Evolutionary conservation across 139 green algal genomes (phyloP).

Genomic region (Pleodorina starrii): DNA sequence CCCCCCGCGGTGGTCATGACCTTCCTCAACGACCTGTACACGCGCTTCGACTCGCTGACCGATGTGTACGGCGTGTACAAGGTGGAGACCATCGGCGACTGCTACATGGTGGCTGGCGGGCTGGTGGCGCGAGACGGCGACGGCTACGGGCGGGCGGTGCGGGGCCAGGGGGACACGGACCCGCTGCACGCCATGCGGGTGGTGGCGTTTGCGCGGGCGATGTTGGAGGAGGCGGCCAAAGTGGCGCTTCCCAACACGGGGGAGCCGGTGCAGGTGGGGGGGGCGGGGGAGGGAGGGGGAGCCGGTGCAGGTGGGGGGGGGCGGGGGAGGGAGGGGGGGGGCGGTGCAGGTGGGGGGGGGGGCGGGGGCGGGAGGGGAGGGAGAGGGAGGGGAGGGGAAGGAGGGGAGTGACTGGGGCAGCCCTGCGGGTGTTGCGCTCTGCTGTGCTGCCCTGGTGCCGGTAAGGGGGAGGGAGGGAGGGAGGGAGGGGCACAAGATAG

Average conservation of each 20-base stretch:
- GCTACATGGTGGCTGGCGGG: conserved; percentile 65
- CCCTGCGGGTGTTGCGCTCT: too few relatives aligned
- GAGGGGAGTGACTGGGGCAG: not conserved
- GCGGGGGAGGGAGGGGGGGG: too few relatives aligned
- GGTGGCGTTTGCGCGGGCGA: conserved; percentile 52
- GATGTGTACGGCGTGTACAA: conserved; percentile 46
- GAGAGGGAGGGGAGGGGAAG: not conserved
- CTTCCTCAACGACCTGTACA: too few relatives aligned
- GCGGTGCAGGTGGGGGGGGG: too few relatives aligned
- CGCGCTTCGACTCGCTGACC: not conserved
- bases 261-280: conserved; percentile 52
- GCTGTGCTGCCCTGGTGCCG: too few relatives aligned
- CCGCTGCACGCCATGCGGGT: conserved; percentile 52
- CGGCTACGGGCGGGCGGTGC: conserved; percentile 28
- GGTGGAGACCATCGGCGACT: conserved; percentile 70
- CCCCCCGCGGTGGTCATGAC: conserved; percentile 60
- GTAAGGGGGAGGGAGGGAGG: too few relatives aligned
- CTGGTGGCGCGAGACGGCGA: conserved; percentile 33
- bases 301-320: too few relatives aligned
- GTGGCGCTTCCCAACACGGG: conserved; percentile 27
- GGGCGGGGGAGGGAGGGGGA: too few relatives aligned
- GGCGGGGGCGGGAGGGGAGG: too few relatives aligned
- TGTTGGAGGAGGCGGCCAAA: conserved; percentile 40
- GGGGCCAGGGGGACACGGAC: conserved; percentile 22
- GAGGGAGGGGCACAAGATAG: too few relatives aligned